phyloP scores from a whole-genome alignment of 208 protist genomes.

The Porcisia deanei region DNA sequence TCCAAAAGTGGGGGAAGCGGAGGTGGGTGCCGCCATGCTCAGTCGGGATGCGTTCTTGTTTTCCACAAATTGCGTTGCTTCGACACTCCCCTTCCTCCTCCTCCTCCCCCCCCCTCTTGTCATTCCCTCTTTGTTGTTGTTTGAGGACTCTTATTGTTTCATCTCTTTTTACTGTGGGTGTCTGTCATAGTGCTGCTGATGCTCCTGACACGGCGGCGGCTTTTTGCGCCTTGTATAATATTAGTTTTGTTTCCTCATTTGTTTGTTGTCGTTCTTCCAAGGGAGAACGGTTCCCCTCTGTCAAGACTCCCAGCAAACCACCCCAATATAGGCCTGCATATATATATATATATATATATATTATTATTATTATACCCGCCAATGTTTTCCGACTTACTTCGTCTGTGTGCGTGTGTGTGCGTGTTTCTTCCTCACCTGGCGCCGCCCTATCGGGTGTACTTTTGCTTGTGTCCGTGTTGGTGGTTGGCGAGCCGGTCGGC shows the following conservation, averaged over 20 bases:
- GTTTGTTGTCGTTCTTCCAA: background rate
- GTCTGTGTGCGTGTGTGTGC: background rate
- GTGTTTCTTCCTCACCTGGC: background rate
- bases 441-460: background rate
- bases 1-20: too few species aligned
- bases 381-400: background rate
- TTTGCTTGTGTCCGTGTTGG: too few species aligned
- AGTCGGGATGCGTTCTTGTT: background rate
- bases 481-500: background rate
- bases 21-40: background rate
- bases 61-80: background rate
- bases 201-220: background rate
- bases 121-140: background rate
- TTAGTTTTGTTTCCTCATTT: background rate
- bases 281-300: too few species aligned
- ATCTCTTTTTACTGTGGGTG: background rate
- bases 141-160: background rate
- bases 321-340: background rate
- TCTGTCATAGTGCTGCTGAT: background rate
- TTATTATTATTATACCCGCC: conserved; percentile 1
- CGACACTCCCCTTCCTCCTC: background rate
- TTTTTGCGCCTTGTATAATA: background rate
- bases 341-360: background rate
- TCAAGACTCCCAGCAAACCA: too few species aligned
- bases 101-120: background rate